Conservation (phyloP, 257 asterid species). For the Jacaranda mimosifolia region DNA sequence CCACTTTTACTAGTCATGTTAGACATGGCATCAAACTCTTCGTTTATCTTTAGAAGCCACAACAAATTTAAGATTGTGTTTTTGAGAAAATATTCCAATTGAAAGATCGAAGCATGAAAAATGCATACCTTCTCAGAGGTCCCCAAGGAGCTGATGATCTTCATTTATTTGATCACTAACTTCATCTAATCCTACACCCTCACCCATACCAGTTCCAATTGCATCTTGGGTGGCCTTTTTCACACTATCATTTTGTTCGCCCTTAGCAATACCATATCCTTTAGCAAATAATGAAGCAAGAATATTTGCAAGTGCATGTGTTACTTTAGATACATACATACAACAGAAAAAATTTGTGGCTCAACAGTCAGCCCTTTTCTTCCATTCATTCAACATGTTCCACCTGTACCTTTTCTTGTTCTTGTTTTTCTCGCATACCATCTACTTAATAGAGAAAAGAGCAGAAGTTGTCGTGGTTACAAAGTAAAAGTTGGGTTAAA, state of each 20-base stretch:
- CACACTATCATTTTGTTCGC: slow-evolving; percentile 52
- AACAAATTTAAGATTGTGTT: not conserved
- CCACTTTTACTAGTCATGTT: no score
- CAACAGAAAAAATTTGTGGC: no score
- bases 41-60: slow-evolving; percentile 59
- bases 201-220: no score
- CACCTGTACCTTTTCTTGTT: no score
- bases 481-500: slow-evolving; percentile 15
- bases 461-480: not conserved
- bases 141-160: slow-evolving; percentile 95
- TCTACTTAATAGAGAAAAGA: not conserved
- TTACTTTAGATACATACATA: slow-evolving; percentile 66
- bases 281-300: slow-evolving; percentile 72
- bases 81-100: slow-evolving; percentile 5
- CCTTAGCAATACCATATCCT: slow-evolving; percentile 80
- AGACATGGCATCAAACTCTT: slow-evolving; percentile 63
- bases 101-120: slow-evolving; percentile 23
- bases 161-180: slow-evolving; percentile 88
- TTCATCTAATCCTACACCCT: slow-evolving; percentile 83
- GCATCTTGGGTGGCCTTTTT: slow-evolving; percentile 64
- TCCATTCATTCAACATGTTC: no score
- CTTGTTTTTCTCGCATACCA: not conserved
- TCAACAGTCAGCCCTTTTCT: no score
- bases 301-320: slow-evolving; percentile 74
- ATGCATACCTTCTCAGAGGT: slow-evolving; percentile 64